These are phyloP conservation scores for Pistacia vera DNA, from an alignment of 345 rosid genomes.

Conservation along the genomic window DNA sequence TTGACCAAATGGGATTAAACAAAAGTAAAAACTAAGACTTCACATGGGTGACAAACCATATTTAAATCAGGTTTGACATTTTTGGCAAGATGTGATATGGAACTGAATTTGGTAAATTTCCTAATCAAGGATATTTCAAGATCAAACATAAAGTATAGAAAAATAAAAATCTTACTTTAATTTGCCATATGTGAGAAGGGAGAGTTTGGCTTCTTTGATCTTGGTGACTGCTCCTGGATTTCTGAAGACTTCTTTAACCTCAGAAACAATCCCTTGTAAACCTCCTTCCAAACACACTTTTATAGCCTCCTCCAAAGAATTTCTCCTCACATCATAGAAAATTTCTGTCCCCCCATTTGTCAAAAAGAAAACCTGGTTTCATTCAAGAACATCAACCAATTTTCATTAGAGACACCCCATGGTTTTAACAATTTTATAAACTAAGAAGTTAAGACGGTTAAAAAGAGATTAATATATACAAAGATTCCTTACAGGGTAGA, in stretches of 20 bases:
- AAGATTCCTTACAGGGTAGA: constrained; percentile 66
- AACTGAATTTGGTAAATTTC: background rate
- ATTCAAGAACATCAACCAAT: constrained; percentile 1
- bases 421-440: no score
- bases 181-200: constrained; percentile 83
- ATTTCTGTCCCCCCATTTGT: constrained; percentile 65
- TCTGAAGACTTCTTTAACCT: constrained; percentile 74
- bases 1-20: background rate
- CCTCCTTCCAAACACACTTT: constrained; percentile 77
- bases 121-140: background rate
- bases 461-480: background rate
- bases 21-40: background rate
- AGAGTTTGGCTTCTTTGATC: constrained; percentile 84
- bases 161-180: constrained; percentile 51
- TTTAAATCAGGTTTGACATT: background rate
- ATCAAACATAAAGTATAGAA: background rate
- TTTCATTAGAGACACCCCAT: no score
- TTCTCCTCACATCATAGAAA: constrained; percentile 70
- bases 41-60: background rate
- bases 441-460: no score
- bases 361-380: constrained; percentile 71
- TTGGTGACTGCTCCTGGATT: constrained; percentile 71
- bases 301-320: constrained; percentile 85
- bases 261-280: constrained; percentile 81
- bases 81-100: background rate